phyloP scores from a whole-genome alignment of 129 eudicot genomes.

The Tanacetum coccineum region DNA sequence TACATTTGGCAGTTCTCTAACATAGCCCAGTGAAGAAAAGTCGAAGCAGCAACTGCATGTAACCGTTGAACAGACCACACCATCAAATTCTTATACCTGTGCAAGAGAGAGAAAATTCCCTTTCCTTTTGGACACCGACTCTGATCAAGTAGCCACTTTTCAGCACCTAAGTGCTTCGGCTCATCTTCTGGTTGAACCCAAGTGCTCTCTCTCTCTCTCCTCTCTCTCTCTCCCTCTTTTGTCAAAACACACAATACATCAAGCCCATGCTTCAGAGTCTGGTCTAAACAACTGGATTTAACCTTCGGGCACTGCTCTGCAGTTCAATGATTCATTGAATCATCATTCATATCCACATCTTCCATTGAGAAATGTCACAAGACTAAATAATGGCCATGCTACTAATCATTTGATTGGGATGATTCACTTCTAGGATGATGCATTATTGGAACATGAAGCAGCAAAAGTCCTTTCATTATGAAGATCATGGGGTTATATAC shows the following conservation, averaged over 20 bases:
- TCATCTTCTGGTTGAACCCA: slow-evolving; percentile 22
- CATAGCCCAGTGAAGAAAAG: too few species aligned
- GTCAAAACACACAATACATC: slow-evolving; percentile 27
- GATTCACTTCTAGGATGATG: slow-evolving; percentile 28
- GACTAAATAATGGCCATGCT: not conserved
- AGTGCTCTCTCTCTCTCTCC: slow-evolving; percentile 36
- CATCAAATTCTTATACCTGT: too few species aligned
- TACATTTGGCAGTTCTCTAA: too few species aligned
- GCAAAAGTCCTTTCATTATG: slow-evolving; percentile 25
- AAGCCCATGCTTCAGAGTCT: not conserved
- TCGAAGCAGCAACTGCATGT: too few species aligned
- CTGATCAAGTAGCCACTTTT: slow-evolving; percentile 12
- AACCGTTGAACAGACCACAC: too few species aligned
- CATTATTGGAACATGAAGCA: slow-evolving; percentile 29
- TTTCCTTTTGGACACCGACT: slow-evolving; percentile 23
- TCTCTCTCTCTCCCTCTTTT: too few species aligned
- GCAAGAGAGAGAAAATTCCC: slow-evolving; percentile 28
- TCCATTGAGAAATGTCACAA: slow-evolving; percentile 11
- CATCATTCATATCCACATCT: slow-evolving; percentile 9
- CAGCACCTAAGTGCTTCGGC: slow-evolving; percentile 16
- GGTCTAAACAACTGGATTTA: slow-evolving; percentile 21
- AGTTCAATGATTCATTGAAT: slow-evolving; percentile 12
- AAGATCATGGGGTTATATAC: slow-evolving; percentile 2
- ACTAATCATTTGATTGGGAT: slow-evolving; percentile 18
- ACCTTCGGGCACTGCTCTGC: slow-evolving; percentile 7